Evolutionary conservation across 2,329 filamentous ascomycete genomes (phyloP).

Genomic region (Ophioceras dolichostomum): DNA sequence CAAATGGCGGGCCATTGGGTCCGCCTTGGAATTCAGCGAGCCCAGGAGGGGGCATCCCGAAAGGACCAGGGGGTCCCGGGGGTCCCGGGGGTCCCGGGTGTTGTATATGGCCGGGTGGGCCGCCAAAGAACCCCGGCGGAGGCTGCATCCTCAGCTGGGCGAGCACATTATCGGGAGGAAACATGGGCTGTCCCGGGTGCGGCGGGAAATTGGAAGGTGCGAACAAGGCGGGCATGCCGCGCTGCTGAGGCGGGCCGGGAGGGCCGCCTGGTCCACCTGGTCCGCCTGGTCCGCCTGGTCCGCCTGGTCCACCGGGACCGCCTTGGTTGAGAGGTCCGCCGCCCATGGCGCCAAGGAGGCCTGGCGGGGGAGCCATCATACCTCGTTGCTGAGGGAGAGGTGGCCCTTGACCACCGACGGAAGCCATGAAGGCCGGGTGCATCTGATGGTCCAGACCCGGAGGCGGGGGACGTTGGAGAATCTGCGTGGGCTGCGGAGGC

Average conservation of each 20-base stretch:
- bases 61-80: constrained; percentile 29
- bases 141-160: constrained; percentile 40
- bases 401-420: constrained; percentile 26
- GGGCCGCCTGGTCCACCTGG: constrained; percentile 47
- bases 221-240: constrained; percentile 33
- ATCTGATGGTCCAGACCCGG: constrained; percentile 48
- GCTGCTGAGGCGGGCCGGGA: constrained; percentile 20
- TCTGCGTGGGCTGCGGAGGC: constrained; percentile 46
- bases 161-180: constrained; percentile 36
- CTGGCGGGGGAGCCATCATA: constrained; percentile 44
- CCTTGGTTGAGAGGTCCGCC: too few relatives aligned
- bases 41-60: constrained; percentile 40
- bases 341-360: constrained; percentile 27
- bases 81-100: too few relatives aligned
- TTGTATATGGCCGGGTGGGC: too few relatives aligned
- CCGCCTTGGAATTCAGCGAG: constrained; percentile 45
- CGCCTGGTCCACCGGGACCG: constrained; percentile 39
- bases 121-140: constrained; percentile 45
- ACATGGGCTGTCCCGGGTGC: constrained; percentile 19
- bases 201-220: constrained; percentile 48
- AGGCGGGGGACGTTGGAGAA: constrained; percentile 49
- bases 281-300: constrained; percentile 23
- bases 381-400: constrained; percentile 22
- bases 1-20: constrained; percentile 33
- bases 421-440: constrained; percentile 42